Percentiles rank a stretch among this genome's conserved stretches.
These are phyloP conservation scores for Moniliophthora roreri DNA, from an alignment of 1,284 basidiomycete species.

Conservation along the genomic window DNA sequence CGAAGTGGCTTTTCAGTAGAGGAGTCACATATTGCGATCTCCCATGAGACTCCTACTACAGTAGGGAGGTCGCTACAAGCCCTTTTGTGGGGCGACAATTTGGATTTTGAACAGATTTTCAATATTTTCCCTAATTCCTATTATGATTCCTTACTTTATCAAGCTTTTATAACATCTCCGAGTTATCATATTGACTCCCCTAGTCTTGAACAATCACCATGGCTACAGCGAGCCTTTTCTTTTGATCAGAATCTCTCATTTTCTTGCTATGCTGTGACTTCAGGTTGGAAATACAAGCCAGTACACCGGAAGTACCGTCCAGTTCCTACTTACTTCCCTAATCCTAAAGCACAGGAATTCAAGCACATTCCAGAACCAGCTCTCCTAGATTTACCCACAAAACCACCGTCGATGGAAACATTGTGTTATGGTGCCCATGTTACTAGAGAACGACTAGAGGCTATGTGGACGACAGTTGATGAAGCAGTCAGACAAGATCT, in stretches of 20 bases:
- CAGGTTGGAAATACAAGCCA: constrained; percentile 28
- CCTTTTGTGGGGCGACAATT: constrained; percentile 3
- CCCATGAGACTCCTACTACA: neutral
- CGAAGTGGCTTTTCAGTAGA: constrained; percentile 1
- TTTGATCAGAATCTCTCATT: neutral
- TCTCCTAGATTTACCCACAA: constrained; percentile 18
- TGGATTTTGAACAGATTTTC: constrained; percentile 16
- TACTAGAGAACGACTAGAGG: constrained; percentile 17
- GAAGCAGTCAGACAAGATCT: constrained; percentile 14
- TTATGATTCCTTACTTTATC: constrained; percentile 18
- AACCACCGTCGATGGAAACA: constrained; percentile 15
- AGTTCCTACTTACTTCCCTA: constrained; percentile 30
- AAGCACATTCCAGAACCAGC: neutral
- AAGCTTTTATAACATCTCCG: neutral
- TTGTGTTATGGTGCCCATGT: constrained; percentile 11
- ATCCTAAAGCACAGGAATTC: constrained; percentile 17
- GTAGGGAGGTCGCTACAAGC: neutral
- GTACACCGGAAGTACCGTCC: constrained; percentile 29
- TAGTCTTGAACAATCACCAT: constrained; percentile 33
- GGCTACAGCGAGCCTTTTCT: neutral
- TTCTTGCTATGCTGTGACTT: neutral
- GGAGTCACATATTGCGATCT: neutral
- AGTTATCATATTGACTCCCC: neutral
- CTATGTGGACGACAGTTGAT: constrained; percentile 14
- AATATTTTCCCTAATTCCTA: constrained; percentile 14